These are phyloP conservation scores for Glutinoglossum americanum DNA, from an alignment of 495 filamentous ascomycete genomes.

Conservation along the genomic window DNA sequence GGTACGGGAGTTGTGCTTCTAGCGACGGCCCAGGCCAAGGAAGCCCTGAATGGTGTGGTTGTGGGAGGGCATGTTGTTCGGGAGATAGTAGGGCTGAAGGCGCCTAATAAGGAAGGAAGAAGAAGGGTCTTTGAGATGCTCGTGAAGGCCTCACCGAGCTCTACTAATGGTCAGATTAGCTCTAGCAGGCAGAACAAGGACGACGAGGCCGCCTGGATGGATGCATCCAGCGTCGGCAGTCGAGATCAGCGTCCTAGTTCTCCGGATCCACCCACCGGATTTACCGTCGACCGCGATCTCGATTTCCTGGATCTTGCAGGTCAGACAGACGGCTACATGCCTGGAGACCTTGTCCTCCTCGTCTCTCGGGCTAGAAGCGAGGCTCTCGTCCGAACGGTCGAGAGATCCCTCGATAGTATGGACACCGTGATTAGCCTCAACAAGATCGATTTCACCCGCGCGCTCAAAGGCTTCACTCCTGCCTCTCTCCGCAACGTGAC, in stretches of 20 bases:
- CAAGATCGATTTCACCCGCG: conserved; percentile 54
- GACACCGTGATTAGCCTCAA: conserved; percentile 34
- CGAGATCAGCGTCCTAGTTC: conserved; percentile 22
- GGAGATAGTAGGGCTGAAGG: conserved; percentile 66
- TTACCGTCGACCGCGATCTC: conserved; percentile 47
- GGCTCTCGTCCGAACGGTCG: conserved; percentile 58
- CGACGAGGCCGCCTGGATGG: conserved; percentile 48
- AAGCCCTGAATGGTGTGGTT: conserved; percentile 60
- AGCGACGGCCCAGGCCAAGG: conserved; percentile 83
- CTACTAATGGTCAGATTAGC: conserved; percentile 15
- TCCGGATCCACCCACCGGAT: conserved; percentile 31
- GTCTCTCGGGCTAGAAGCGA: conserved; percentile 78
- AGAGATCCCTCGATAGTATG: conserved; percentile 14
- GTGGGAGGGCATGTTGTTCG: conserved; percentile 61
- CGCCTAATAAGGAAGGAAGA: conserved; percentile 82
- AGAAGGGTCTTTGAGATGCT: conserved; percentile 46
- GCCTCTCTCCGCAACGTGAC: conserved; percentile 87
- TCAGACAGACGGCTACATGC: conserved; percentile 93
- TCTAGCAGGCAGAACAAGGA: conserved; percentile 11
- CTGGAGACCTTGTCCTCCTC: conserved; percentile 71
- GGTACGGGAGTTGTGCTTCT: conserved; percentile 67
- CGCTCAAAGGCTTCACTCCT: conserved; percentile 80
- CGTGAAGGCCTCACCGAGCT: conserved; percentile 17
- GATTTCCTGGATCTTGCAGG: conserved; percentile 86
- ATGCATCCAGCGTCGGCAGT: conserved; percentile 27